phyloP scores from a whole-genome alignment of 352 stramenopile genomes.

The Globisporangium okanoganense region DNA sequence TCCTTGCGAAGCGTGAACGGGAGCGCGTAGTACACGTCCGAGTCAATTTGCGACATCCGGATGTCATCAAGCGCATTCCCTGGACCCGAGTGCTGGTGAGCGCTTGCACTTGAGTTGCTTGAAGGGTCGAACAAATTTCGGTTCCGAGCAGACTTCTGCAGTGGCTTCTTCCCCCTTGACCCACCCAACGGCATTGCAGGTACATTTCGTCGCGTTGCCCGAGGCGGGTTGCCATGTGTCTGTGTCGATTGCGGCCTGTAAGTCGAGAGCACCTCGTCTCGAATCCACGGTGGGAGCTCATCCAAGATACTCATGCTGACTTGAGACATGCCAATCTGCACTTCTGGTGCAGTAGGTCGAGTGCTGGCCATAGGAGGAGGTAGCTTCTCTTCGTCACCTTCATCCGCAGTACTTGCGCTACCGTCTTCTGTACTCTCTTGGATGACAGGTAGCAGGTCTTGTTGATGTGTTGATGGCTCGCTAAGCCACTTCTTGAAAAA shows the following conservation, averaged over 20 bases:
- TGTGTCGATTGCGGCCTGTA: conserved; percentile 14
- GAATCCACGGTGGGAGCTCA: conserved; percentile 49
- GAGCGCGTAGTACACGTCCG: conserved; percentile 68
- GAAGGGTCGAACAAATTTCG: conserved; percentile 31
- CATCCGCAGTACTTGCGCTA: background rate
- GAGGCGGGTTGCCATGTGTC: background rate
- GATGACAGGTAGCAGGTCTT: background rate
- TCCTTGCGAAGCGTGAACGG: conserved; percentile 65
- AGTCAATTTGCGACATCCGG: conserved; percentile 74
- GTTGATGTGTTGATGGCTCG: conserved; percentile 17
- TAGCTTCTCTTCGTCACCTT: background rate
- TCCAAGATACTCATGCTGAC: conserved; percentile 59
- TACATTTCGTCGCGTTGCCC: background rate
- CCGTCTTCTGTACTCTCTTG: background rate
- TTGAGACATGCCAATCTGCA: conserved; percentile 38
- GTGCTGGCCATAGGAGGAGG: background rate
- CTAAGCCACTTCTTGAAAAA: conserved; percentile 55
- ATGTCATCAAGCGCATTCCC: conserved; percentile 59
- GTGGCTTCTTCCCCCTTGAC: conserved; percentile 27
- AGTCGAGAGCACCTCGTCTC: conserved; percentile 49
- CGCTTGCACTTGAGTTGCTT: conserved; percentile 9
- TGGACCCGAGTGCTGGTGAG: background rate
- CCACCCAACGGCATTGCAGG: background rate
- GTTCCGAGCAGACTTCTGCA: conserved; percentile 17
- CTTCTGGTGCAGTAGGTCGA: conserved; percentile 3